A percentile compares a stretch with the other conserved stretches of the same genome.
phyloP scores from a whole-genome alignment of 179 eudicot genomes.

The Silene vulgaris region DNA sequence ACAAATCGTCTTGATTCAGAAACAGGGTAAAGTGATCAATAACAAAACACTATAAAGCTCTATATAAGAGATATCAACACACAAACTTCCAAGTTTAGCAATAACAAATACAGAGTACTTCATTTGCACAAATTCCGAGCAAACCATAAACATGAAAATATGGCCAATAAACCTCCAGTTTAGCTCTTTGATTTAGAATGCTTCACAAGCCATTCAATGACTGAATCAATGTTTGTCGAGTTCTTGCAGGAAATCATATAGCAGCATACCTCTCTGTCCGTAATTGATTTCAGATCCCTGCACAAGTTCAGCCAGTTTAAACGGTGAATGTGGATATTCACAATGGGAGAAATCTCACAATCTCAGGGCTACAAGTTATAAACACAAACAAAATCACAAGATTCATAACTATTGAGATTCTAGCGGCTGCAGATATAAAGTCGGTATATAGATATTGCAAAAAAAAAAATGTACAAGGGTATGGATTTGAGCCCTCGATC shows the following conservation, averaged over 20 bases:
- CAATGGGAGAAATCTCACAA: background rate
- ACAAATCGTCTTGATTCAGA: background rate
- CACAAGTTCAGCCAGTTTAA: constrained; percentile 18
- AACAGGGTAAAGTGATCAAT: background rate
- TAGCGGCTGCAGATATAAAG: background rate
- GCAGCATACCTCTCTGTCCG: constrained; percentile 96
- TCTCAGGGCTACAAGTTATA: background rate
- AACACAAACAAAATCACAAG: background rate
- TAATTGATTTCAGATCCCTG: constrained; percentile 81
- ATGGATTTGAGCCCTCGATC: background rate
- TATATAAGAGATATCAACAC: constrained; percentile 31
- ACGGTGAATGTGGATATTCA: background rate
- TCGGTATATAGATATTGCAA: background rate
- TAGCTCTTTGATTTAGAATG: constrained; percentile 92
- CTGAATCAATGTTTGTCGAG: constrained; percentile 90
- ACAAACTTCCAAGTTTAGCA: constrained; percentile 18
- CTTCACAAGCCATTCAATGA: constrained; percentile 97
- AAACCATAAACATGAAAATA: constrained; percentile 24
- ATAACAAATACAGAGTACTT: background rate
- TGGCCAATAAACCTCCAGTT: constrained; percentile 26
- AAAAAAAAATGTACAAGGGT: no score
- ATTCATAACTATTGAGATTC: background rate
- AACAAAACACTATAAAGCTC: constrained; percentile 20
- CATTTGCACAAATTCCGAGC: constrained; percentile 12
- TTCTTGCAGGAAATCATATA: constrained; percentile 98